Evolutionary conservation across 345 rosid genomes (phyloP).

Genomic region (Aurinia saxatilis): DNA sequence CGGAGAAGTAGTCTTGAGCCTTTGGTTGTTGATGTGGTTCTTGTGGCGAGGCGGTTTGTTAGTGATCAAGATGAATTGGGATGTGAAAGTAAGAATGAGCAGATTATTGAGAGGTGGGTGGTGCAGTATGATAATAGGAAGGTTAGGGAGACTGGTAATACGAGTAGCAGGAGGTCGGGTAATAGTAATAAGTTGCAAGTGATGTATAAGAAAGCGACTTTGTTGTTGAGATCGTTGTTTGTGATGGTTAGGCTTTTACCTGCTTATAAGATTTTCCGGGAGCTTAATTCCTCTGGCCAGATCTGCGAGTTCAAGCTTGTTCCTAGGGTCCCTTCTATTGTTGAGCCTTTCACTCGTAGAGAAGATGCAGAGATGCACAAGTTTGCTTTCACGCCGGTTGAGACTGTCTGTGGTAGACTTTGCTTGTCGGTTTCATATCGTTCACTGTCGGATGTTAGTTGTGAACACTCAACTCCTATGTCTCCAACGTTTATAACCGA

Average conservation of each 20-base stretch:
- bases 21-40: constrained; percentile 78
- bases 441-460: constrained; percentile 53
- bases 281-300: constrained; percentile 68
- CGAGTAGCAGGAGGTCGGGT: constrained; percentile 55
- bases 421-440: constrained; percentile 71
- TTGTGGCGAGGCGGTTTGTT: constrained; percentile 48
- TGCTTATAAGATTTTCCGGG: constrained; percentile 75
- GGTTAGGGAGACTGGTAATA: constrained; percentile 43
- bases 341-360: constrained; percentile 72
- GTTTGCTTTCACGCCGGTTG: constrained; percentile 79
- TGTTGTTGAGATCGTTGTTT: constrained; percentile 85
- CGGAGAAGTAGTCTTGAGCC: constrained; percentile 66
- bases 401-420: constrained; percentile 74
- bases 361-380: constrained; percentile 85
- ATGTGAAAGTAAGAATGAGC: constrained; percentile 45
- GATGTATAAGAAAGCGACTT: constrained; percentile 68
- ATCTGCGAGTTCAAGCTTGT: constrained; percentile 49
- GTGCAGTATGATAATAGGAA: constrained; percentile 72
- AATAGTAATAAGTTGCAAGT: constrained; percentile 43
- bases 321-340: constrained; percentile 72
- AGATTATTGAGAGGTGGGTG: constrained; percentile 87
- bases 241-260: constrained; percentile 80
- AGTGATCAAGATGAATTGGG: constrained; percentile 64
- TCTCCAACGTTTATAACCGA: constrained; percentile 78
- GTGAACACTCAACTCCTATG: constrained; percentile 65